These are phyloP conservation scores for Dactylorhiza incarnata DNA, from an alignment of 106 monocot species.

Conservation along the genomic window DNA sequence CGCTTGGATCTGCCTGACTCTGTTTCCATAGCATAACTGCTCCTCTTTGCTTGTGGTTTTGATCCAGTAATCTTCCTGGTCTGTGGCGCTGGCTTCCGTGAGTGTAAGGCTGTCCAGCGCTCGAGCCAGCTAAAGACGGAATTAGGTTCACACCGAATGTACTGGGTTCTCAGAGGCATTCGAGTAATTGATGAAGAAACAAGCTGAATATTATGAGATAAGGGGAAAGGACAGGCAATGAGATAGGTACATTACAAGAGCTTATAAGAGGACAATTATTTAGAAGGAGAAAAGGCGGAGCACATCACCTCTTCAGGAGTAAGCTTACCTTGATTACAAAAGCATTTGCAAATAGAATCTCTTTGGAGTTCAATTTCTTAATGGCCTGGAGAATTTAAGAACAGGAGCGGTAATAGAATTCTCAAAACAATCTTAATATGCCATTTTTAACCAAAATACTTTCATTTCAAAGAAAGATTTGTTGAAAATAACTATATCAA, in stretches of 20 bases:
- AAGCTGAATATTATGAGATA: conserved; percentile 36
- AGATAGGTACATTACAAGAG: not conserved
- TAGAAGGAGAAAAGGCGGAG: not conserved
- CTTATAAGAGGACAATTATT: not conserved
- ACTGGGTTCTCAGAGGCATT: conserved; percentile 54
- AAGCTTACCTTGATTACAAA: conserved; percentile 54
- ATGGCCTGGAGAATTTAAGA: conserved; percentile 28
- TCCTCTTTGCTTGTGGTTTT: conserved; percentile 42
- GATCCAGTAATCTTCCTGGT: conserved; percentile 24
- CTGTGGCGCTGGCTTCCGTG: conserved; percentile 47
- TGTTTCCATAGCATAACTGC: conserved; percentile 40
- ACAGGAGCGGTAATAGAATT: not conserved
- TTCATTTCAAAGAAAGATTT: not conserved
- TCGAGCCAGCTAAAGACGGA: conserved; percentile 65
- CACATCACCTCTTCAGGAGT: not conserved
- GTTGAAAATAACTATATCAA: conserved; percentile 1
- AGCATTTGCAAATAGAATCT: conserved; percentile 34
- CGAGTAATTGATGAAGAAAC: conserved; percentile 29
- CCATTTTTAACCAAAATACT: not conserved
- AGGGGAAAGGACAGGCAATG: not conserved
- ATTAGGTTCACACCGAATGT: conserved; percentile 47
- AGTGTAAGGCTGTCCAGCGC: conserved; percentile 53
- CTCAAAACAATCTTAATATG: not conserved
- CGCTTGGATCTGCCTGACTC: conserved; percentile 69
- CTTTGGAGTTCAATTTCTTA: conserved; percentile 21